A percentile compares a stretch with the other conserved stretches of the same genome.
Conservation (phyloP, 2,329 filamentous ascomycete species). For the Calonectria multiphialidica region DNA sequence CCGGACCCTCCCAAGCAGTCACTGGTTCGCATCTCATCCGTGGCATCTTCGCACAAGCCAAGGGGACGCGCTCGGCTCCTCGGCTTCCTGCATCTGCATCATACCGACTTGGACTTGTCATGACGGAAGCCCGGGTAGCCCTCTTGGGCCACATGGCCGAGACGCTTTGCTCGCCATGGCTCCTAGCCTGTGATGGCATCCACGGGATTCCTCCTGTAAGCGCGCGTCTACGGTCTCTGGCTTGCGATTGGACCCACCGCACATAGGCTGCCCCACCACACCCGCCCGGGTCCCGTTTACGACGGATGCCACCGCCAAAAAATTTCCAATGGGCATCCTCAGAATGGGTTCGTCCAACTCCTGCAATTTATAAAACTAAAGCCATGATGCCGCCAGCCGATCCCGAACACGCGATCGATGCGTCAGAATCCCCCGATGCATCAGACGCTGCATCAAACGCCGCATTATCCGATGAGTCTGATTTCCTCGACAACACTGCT, state of each 20-base stretch:
- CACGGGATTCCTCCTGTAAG: conserved; percentile 36
- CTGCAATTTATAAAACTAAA: conserved; percentile 39
- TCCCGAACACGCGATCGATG: conserved; percentile 30
- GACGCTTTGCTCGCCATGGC: not conserved
- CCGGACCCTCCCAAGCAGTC: not conserved
- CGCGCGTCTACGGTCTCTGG: conserved; percentile 42
- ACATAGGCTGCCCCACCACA: conserved; percentile 18
- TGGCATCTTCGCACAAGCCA: not conserved
- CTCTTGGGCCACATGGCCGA: not conserved
- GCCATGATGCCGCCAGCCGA: conserved; percentile 36
- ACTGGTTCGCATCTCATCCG: conserved; percentile 12
- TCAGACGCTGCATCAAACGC: conserved; percentile 33
- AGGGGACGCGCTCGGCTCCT: conserved; percentile 4
- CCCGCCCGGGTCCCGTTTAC: conserved; percentile 37
- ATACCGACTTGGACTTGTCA: not conserved
- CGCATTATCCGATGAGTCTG: conserved; percentile 56
- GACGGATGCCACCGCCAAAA: conserved; percentile 45
- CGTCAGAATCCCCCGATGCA: conserved; percentile 13
- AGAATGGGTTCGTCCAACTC: conserved; percentile 31
- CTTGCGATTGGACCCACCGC: conserved; percentile 27
- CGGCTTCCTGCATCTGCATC: conserved; percentile 7
- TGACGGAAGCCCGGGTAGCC: not conserved
- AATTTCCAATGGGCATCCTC: conserved; percentile 33
- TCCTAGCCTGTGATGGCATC: conserved; percentile 6
- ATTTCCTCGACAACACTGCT: conserved; percentile 59